Evolutionary conservation across 192 early-diverging fungal genomes (phyloP), one percentile per base, ranked within the genome.

Genomic region (Backusella sp.): DNA sequence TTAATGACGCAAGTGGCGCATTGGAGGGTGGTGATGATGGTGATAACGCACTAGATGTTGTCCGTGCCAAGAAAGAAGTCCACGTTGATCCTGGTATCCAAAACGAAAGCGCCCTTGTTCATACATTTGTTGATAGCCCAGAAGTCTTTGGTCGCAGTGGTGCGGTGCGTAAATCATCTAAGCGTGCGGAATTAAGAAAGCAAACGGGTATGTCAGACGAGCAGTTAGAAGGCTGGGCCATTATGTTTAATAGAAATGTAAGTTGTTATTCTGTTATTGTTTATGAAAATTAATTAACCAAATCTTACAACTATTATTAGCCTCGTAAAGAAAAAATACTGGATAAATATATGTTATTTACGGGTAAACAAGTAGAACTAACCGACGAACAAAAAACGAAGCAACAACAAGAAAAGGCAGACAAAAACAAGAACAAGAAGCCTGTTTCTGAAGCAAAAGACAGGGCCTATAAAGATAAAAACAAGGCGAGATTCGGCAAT

Each of bases 201-300:
- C 77, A 86, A 73, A 95, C 95, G 3, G 86, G 89, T 26, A 88
- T 95, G 88, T 92, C 89, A 6, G 93, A 97, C 74, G 95, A 98
- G 80, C 96, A 97, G 83, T 83, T 98, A 6, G 95, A 96, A 76
- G 97, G 97, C 37, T 98, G 97, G 97, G 90, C 84, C 44, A 88
- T 88, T 19, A 97, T 98, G 96, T 91, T 95, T 76, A 83, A 85
- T 59, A 84, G 94, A 62, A 94, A 96, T 76, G 93, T 93, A 85
- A 87, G 90, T 32, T 32, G 8, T 12, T 28, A n/a, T n/a, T 0
- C 14, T 62, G 26, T 62, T 28, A 4, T 23, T 78, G 75, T 72
- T 46, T 23, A 68, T 17, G n/a, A 23, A 23, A 23, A 9, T 28
- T 62, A 28, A 28, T 62, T 12, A 62, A 9, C 26, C 9, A 62